Evolutionary conservation across 345 rosid genomes (phyloP).

Genomic region (Hypericum androsaemum): DNA sequence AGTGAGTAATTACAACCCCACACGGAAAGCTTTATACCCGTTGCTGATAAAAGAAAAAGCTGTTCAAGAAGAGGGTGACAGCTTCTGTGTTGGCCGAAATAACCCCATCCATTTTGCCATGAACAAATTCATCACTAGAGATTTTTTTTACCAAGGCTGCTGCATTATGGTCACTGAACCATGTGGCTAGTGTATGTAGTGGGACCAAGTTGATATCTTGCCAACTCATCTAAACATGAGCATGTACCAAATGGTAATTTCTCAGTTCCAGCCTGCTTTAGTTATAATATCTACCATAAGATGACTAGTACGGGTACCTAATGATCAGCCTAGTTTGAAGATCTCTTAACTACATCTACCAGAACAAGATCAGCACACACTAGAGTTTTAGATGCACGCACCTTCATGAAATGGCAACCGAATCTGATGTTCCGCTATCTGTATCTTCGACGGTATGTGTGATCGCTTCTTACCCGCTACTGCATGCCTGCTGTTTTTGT

Average conservation of each 20-base stretch:
- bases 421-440: slow-evolving; percentile 34
- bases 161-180: slow-evolving; percentile 12
- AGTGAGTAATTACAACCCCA: slow-evolving; percentile 13
- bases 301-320: slow-evolving; percentile 17
- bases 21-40: slow-evolving; percentile 7
- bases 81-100: slow-evolving; percentile 15
- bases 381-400: neutral
- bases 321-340: slow-evolving; percentile 20
- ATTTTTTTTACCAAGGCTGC: slow-evolving; percentile 8
- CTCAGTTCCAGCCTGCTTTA: slow-evolving; percentile 33
- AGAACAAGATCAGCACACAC: slow-evolving; percentile 4
- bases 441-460: slow-evolving; percentile 30
- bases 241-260: slow-evolving; percentile 37
- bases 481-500: neutral
- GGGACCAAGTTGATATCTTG: slow-evolving; percentile 28
- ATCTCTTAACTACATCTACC: slow-evolving; percentile 6
- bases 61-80: slow-evolving; percentile 5
- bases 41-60: no score
- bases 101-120: slow-evolving; percentile 4
- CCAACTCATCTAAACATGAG: slow-evolving; percentile 44
- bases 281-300: slow-evolving; percentile 16
- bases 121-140: slow-evolving; percentile 6
- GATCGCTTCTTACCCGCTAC: slow-evolving; percentile 4
- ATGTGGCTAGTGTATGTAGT: slow-evolving; percentile 27
- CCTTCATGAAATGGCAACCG: slow-evolving; percentile 53